Evolutionary conservation across 139 green algal species (phyloP), one percentile per base, ranked within the genome.

Genomic region (Pseudopediastrum boryanum): DNA sequence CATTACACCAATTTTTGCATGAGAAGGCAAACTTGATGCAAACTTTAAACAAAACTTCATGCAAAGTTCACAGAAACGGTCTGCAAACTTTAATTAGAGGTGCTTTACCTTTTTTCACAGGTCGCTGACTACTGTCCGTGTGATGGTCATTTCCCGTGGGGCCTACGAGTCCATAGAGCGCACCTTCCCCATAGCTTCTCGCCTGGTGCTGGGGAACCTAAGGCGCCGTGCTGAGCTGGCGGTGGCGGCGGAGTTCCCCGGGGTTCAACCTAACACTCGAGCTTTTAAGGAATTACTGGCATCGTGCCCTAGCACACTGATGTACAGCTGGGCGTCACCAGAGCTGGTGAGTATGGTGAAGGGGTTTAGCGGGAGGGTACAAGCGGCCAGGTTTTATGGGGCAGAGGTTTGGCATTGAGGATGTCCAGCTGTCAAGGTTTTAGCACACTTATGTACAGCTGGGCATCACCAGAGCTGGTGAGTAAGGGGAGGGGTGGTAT

Each of bases 181-280:
- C 41, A 56, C 72, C 48, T 93, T 90, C 80, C 90, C 90, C 8
- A 67, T 88, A 36, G 79, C 82, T 3, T 59, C 71, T 0, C 80
- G 84, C 4, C 27, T 78, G 23, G 81, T 94, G 71, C 80, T 94
- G 41, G 73, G 89, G 42, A 92, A 90, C 66, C 85, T 94, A 41
- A 63, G 79, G 35, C 41, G 39, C 36, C 21, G 69, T 27, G 62
- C 36, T 72, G 64, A 2, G 33, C 27, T 13, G 4, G 33, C 42
- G 42, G 66, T 74, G 41, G 23, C 70, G n/a, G 70, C 52, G 41
- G 70, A 78, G 21, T 78, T 78, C 38, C 70, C 70, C 25, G 70
- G 70, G 3, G 33, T 78, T n/a, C 36, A 25, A 6, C 16, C 31
- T 38, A 56, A 25, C 29, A 44, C 29, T 9, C 7, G 16, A 9